These are phyloP conservation scores for Chloris gayana DNA, from an alignment of 176 grass and related monocot species.

Conservation along the genomic window DNA sequence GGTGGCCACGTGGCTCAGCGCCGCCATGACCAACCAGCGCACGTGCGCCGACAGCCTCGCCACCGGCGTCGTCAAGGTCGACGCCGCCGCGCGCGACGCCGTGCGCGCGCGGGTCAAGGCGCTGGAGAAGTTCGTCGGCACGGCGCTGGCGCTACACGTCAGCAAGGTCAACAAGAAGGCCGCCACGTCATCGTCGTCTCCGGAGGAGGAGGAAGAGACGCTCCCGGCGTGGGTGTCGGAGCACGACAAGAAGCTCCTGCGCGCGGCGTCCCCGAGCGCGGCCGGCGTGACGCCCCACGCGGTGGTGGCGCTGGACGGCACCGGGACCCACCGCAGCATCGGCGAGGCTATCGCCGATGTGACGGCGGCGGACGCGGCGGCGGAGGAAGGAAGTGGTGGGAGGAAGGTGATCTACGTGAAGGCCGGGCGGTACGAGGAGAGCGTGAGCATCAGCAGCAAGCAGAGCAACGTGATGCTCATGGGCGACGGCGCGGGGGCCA, in stretches of 20 bases:
- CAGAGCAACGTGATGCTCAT: constrained; percentile 77
- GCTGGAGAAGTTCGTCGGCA: constrained; percentile 66
- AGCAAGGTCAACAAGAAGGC: not conserved
- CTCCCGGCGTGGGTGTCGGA: constrained; percentile 64
- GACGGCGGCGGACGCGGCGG: constrained; percentile 5
- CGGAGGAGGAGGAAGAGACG: not conserved
- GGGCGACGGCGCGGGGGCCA: constrained; percentile 82
- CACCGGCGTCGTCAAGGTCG: not conserved
- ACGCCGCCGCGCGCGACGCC: constrained; percentile 23
- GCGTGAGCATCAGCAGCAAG: constrained; percentile 46
- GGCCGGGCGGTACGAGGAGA: constrained; percentile 75
- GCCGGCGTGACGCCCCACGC: constrained; percentile 48
- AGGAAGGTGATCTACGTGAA: constrained; percentile 85
- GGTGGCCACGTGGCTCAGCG: constrained; percentile 81
- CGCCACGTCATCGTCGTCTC: constrained; percentile 22
- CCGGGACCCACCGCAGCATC: constrained; percentile 76
- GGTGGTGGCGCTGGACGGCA: constrained; percentile 78
- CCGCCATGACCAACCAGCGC: constrained; percentile 83
- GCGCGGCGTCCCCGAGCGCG: constrained; percentile 34
- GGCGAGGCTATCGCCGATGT: constrained; percentile 67
- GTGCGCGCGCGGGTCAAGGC: constrained; percentile 42
- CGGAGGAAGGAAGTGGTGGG: not conserved
- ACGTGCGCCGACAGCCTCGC: constrained; percentile 76
- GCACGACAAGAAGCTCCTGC: constrained; percentile 50
- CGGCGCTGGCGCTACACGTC: constrained; percentile 66